Base-by-base conservation (phyloP, 1,284 basidiomycete species). In the Volvariella surrecta region DNA sequence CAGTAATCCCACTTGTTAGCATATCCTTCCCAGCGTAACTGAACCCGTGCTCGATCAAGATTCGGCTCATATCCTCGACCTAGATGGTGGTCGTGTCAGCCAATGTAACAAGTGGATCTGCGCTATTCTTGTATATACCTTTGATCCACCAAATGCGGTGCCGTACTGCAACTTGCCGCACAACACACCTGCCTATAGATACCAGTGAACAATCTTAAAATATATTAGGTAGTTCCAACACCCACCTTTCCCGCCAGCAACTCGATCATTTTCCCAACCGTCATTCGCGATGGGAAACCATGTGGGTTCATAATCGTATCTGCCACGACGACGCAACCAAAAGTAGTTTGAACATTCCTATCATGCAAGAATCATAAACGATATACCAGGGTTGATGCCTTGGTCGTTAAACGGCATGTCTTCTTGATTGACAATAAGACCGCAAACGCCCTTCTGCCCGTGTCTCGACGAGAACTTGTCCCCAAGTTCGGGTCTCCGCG, bases 231-330 rank as follows among this genome's bases (percentile, higher is more conserved):
- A 45, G 24, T 28, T 37, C 37, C 43, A 48, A 43, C 37, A 53
- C 60, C 45, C 47, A 85, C 86, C 74, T 98, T 98, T 43, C 96
- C 95, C n/a, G 92, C 88, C 16, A 99, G 69, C 18, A 98, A 72
- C 64, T 99, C 96, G 46, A 99, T 96, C 96, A 99, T 99, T 70
- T 99, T 99, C 38, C 96, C 96, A 32, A 99, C 96, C 24, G 96
- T 98, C 95, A 99, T 99, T 44, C 96, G 91, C 45, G 92, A 96
- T 1, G 96, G 96, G 75, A 99, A 99, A 57, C 96, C 96, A 65
- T 99, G 96, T 2, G 96, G 96, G 62, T 99, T 99, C 95, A 99
- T 99, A 68, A 99, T 98, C 16, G 95, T 91, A 65, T 99, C 96
- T 82, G 47, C 21, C 45, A 38, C 45, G 37, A 37, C 42, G 40